phyloP scores from a whole-genome alignment of 2,329 filamentous ascomycete genomes.

The Aspergillus puulaauensis region DNA sequence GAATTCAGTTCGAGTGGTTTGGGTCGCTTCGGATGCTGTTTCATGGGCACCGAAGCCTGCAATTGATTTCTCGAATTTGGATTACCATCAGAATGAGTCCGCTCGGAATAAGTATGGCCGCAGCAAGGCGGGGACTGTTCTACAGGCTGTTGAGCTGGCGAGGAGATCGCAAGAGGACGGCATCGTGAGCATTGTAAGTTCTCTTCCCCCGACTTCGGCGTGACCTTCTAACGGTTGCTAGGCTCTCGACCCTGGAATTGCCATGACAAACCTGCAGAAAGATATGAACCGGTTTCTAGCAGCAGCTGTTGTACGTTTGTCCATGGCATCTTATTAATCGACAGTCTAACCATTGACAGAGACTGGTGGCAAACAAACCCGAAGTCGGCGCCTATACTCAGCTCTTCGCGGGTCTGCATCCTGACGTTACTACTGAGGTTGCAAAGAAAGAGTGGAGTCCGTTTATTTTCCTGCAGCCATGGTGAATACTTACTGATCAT shows the following conservation, averaged over 20 bases:
- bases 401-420: conserved; percentile 15
- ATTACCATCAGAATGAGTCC: not conserved
- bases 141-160: conserved; percentile 1
- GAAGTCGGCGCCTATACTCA: conserved; percentile 23
- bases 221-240: not conserved
- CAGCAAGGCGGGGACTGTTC: not conserved
- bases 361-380: not conserved
- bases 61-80: conserved; percentile 2
- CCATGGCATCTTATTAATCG: not conserved
- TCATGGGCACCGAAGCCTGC: not conserved
- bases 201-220: not conserved
- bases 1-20: not conserved
- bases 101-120: not conserved
- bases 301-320: not conserved
- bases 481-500: not conserved
- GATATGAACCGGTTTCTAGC: conserved; percentile 6
- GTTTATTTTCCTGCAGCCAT: not conserved
- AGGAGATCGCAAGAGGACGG: not conserved
- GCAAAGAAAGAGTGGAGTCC: not conserved
- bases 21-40: conserved; percentile 1
- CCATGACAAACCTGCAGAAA: conserved; percentile 11
- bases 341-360: not conserved
- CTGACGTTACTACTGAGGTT: not conserved
- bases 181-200: not conserved
- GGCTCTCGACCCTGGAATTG: conserved; percentile 12